Evolutionary conservation across 495 filamentous ascomycete species (phyloP).

Genomic region (Podospora pseudocomata): DNA sequence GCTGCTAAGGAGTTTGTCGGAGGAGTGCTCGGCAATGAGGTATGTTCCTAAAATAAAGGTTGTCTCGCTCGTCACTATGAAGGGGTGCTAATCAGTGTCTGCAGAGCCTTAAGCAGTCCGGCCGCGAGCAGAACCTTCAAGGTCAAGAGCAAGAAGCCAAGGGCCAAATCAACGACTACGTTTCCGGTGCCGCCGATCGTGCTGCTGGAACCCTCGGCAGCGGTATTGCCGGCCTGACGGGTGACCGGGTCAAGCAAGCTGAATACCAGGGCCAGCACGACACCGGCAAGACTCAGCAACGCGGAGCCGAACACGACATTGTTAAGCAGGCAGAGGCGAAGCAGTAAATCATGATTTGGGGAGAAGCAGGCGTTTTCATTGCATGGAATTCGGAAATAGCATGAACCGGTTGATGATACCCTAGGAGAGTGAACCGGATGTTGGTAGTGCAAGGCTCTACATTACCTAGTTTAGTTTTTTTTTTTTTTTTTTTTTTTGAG

Average conservation of each 20-base stretch:
- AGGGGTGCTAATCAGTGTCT: background rate
- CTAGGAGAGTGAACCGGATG: slow-evolving; percentile 5
- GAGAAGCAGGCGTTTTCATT: background rate
- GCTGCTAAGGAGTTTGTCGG: slow-evolving; percentile 81
- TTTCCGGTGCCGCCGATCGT: slow-evolving; percentile 67
- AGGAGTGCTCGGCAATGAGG: slow-evolving; percentile 68
- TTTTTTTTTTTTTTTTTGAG: background rate
- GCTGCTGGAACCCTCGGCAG: slow-evolving; percentile 67
- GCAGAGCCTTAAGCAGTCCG: slow-evolving; percentile 63
- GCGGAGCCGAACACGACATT: slow-evolving; percentile 80
- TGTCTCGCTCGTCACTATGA: background rate
- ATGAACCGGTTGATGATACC: slow-evolving; percentile 15
- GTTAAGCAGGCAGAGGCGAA: slow-evolving; percentile 59
- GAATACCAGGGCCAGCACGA: slow-evolving; percentile 69
- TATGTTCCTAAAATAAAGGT: slow-evolving; percentile 22
- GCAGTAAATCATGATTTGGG: slow-evolving; percentile 15
- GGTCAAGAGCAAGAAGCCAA: slow-evolving; percentile 80
- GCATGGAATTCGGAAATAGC: background rate
- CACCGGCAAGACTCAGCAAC: slow-evolving; percentile 78
- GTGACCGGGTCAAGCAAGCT: slow-evolving; percentile 60
- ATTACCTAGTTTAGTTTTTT: background rate
- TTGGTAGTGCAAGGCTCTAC: background rate
- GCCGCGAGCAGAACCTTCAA: slow-evolving; percentile 71
- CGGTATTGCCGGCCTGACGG: slow-evolving; percentile 65
- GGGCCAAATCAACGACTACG: slow-evolving; percentile 76